Evolutionary conservation across 148 eudicot species (phyloP), one percentile per base, ranked within the genome.

Genomic region (Spergularia bocconei): DNA sequence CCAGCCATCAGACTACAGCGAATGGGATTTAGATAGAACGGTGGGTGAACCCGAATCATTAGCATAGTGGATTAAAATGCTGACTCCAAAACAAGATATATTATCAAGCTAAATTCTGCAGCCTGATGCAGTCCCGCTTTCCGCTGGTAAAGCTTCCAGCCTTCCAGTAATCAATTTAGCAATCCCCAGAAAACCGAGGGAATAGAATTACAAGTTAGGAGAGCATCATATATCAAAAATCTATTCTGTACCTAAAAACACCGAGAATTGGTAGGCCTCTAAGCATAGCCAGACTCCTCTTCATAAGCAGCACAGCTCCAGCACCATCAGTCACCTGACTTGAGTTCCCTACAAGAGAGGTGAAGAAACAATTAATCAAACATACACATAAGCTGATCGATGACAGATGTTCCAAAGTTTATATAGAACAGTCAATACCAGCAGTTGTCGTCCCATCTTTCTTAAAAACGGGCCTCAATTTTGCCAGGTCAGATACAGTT

Each of bases 301-400:
- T 95, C 99, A 95, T 95, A 59, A 95, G 92, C 53, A 95, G 88
- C 68, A 95, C 99, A 61, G 94, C 99, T 87, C 97, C 99, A 76
- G 99, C 99, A 81, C 98, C 98, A 85, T 95, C 98, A 72, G 86
- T 95, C 69, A 95, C 96, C 82, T 92, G 99, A 74, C 99, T 95
- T 72, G 99, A 95, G 77, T 92, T 95, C 21, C 99, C 99, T 95
- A 76, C 74, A 66, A 23, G 25, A 79, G 20, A 79, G 63, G 14
- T 20, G 67, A 33, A 25, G n/a, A 78, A 56, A 61, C 36, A 29
- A 29, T 29, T 29, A 53, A 38, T 23, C 10, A 65, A 19, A 2
- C 50, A 55, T 16, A 76, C 16, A 67, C 29, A 20, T 57, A 38
- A 17, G 58, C 53, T 16, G 65, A 50, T 47, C 39, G 33, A 61